Percentiles rank a stretch among this genome's conserved stretches.
These are phyloP conservation scores for Mrakia hoshinonis DNA, from an alignment of 768 basidiomycete genomes.

Conservation along the genomic window DNA sequence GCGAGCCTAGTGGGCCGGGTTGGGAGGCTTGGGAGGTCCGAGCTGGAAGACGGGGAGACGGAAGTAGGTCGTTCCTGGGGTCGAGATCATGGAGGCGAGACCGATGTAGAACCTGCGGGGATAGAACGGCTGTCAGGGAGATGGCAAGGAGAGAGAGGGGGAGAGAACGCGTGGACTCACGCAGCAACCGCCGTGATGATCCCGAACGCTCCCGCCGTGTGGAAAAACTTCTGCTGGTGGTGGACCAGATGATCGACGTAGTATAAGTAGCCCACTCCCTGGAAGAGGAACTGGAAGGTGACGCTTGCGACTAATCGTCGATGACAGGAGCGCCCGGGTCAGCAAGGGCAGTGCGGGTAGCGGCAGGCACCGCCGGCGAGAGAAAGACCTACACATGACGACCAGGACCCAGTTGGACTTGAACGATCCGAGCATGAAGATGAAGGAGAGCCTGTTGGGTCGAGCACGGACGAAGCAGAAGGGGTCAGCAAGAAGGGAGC, in stretches of 20 bases:
- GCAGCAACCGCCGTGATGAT: neutral
- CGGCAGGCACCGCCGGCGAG: no score
- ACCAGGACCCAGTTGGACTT: neutral
- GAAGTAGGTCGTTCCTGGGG: neutral
- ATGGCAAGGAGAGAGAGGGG: neutral
- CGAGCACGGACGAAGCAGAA: neutral
- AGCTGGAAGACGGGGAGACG: neutral
- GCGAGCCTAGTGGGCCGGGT: no score
- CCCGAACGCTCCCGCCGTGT: neutral
- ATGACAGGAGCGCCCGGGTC: no score
- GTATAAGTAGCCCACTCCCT: neutral
- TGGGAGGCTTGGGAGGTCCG: no score
- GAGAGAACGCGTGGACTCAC: no score
- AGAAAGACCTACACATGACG: neutral
- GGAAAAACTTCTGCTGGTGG: neutral
- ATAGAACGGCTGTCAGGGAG: neutral
- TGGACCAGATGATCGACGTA: neutral
- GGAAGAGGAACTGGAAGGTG: slow-evolving; percentile 2
- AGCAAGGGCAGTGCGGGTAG: no score
- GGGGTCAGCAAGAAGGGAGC: neutral
- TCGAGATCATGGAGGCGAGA: slow-evolving; percentile 1
- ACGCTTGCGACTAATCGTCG: no score
- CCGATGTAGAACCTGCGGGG: slow-evolving; percentile 6
- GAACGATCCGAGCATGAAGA: neutral
- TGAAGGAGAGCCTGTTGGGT: slow-evolving; percentile 3